Evolutionary conservation across 2,329 filamentous ascomycete genomes (phyloP), one percentile per base, ranked within the genome.

Genomic region (Aspergillus calidoustus): DNA sequence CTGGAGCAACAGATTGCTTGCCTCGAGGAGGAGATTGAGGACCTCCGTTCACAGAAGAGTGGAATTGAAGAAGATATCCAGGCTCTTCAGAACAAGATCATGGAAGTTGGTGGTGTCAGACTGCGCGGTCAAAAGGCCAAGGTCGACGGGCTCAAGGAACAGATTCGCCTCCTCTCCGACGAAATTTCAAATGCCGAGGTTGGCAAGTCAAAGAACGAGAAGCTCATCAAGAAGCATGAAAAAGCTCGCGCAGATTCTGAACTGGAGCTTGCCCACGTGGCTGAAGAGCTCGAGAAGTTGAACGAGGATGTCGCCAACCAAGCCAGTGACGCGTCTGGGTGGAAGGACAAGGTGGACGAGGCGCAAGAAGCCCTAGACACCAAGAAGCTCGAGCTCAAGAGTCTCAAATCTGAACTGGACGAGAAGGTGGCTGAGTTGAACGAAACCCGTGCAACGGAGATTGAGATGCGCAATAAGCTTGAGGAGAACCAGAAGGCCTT

Each of bases 391-490:
- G 91, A 95, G 74, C 85, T 99, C 3, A 85, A 88, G 51, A 82
- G 86, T 9, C 78, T 98, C 59, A 99, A 98, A 80, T 82, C 86
- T 4, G 91, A 97, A 70, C 84, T 98, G 11, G 94, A 99, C 67
- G 89, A 91, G 69, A 96, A 93, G 82, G 90, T 87, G 1, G 81
- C 89, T 0, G 92, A 96, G 74, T 84, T 98, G 60, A 97, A 98
- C 72, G 90, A 92, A 72, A 96, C 91, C 0, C 87, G 94, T 9
- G 93, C 92, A 0, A 83, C 90, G 3, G 95, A 99, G 77, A 97
- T 99, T 64, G 95, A 99, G 78, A 97, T 98, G 93, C 91, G 91
- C 65, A 98, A 98, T 79, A 96, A 96, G 80, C 88, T 99, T 1
- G 95, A 98, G 73, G 94, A 98, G 74, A 95, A 94, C 75, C 91